phyloP scores from a whole-genome alignment of 2,329 filamentous ascomycete genomes.

The Alternaria brassicae region DNA sequence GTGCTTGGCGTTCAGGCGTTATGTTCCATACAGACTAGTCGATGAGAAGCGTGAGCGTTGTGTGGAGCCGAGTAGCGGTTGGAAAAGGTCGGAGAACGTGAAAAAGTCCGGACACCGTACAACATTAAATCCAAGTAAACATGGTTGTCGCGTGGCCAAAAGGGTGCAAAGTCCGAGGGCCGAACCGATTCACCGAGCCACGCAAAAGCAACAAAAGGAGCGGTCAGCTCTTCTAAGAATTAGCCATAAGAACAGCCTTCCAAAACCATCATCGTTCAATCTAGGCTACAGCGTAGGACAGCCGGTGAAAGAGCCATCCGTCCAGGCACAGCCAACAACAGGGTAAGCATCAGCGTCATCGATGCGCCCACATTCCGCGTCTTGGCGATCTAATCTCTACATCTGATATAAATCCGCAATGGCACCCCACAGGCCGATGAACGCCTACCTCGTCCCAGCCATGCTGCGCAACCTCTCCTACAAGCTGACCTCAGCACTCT shows the following conservation, averaged over 20 bases:
- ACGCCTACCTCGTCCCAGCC: constrained; percentile 48
- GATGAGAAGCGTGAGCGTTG: neutral
- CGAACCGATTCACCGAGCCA: constrained; percentile 6
- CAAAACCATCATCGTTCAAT: neutral
- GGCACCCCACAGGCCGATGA: constrained; percentile 33
- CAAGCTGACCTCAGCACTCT: constrained; percentile 44
- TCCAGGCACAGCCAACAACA: constrained; percentile 1
- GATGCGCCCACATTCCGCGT: constrained; percentile 37
- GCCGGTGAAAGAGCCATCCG: constrained; percentile 1
- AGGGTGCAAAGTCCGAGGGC: constrained; percentile 1
- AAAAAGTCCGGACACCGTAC: neutral
- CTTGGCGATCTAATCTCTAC: constrained; percentile 50
- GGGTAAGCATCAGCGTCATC: constrained; percentile 21
- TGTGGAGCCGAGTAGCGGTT: constrained; percentile 7
- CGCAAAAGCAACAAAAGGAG: neutral
- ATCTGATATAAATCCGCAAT: constrained; percentile 43
- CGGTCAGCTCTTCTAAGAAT: neutral
- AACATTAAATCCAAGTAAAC: constrained; percentile 1
- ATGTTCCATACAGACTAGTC: too few relatives aligned
- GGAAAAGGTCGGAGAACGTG: constrained; percentile 3
- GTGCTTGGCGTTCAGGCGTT: too few relatives aligned
- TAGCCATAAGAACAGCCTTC: neutral
- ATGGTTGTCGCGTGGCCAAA: neutral
- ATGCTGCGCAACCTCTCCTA: constrained; percentile 49
- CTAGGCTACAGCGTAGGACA: neutral